Percentiles rank a stretch among this genome's conserved stretches.
These are phyloP conservation scores for Trapa bicornis DNA, from an alignment of 345 rosid genomes.

Conservation along the genomic window DNA sequence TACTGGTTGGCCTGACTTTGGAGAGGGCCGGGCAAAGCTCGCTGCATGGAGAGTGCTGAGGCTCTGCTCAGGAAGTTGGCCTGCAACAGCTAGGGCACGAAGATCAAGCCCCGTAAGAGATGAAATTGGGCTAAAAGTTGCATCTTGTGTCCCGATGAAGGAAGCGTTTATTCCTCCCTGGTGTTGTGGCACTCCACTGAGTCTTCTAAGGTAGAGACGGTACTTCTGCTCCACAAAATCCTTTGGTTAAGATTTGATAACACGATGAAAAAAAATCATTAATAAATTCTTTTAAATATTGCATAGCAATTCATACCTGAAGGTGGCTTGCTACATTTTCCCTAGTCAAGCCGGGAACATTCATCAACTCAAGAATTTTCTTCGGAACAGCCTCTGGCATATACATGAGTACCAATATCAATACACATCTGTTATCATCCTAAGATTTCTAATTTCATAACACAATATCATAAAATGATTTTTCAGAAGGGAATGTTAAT, in stretches of 20 bases:
- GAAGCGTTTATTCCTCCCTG: constrained; percentile 35
- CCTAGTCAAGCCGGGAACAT: constrained; percentile 72
- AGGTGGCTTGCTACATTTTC: constrained; percentile 93
- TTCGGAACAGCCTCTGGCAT: constrained; percentile 89
- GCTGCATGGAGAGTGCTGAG: constrained; percentile 80
- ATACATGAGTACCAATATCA: neutral
- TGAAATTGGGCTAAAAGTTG: constrained; percentile 42
- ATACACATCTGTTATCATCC: neutral
- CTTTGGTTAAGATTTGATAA: neutral
- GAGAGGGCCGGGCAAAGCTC: constrained; percentile 48
- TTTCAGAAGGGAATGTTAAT: neutral
- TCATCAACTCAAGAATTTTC: constrained; percentile 91
- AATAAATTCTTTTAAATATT: neutral
- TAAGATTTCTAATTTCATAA: neutral
- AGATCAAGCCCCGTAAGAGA: constrained; percentile 57
- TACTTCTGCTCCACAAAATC: constrained; percentile 51
- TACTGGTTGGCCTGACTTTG: constrained; percentile 45
- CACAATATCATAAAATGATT: neutral
- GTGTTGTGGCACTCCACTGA: constrained; percentile 77
- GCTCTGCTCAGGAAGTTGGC: constrained; percentile 74
- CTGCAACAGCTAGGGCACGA: constrained; percentile 60
- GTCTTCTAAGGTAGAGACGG: constrained; percentile 83
- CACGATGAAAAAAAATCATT: neutral
- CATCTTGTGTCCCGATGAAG: constrained; percentile 57
- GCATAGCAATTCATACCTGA: constrained; percentile 37